Conservation (phyloP, 106 monocot genomes). For the Allium fistulosum region DNA sequence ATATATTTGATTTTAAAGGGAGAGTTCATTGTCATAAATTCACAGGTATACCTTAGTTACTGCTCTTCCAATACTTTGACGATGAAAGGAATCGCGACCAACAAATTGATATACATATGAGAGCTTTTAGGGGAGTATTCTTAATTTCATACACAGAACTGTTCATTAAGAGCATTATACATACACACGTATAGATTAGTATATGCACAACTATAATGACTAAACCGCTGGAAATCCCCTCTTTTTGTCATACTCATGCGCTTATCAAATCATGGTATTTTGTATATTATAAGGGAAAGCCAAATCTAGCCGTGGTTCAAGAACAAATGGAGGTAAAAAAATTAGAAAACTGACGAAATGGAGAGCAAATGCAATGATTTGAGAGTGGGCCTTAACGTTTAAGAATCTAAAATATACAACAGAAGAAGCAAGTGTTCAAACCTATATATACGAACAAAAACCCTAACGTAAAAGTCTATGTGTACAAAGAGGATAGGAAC, state of each 20-base stretch:
- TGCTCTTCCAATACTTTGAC: constrained; percentile 77
- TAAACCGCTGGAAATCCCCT: neutral
- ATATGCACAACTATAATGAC: neutral
- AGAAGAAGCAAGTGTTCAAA: constrained; percentile 11
- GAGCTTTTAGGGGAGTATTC: constrained; percentile 79
- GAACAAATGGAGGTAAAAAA: neutral
- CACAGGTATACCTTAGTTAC: constrained; percentile 55
- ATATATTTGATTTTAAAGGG: constrained; percentile 59
- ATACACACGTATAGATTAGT: too few relatives aligned
- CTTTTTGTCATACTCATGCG: neutral
- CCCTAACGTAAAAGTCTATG: constrained; percentile 97
- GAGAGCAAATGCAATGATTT: neutral
- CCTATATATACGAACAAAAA: constrained; percentile 97
- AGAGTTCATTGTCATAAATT: constrained; percentile 45
- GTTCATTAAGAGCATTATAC: constrained; percentile 9
- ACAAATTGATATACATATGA: constrained; percentile 90
- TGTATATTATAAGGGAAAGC: neutral
- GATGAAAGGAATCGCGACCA: constrained; percentile 94
- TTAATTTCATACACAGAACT: constrained; percentile 83
- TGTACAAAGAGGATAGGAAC: constrained; percentile 87
- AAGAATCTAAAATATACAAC: neutral
- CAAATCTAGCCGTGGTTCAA: neutral
- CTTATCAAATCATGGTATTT: neutral
- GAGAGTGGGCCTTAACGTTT: neutral
- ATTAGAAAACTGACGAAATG: neutral